These are phyloP conservation scores for Aspergillus phoenicis DNA, from an alignment of 2,329 filamentous ascomycete species.

Conservation along the genomic window DNA sequence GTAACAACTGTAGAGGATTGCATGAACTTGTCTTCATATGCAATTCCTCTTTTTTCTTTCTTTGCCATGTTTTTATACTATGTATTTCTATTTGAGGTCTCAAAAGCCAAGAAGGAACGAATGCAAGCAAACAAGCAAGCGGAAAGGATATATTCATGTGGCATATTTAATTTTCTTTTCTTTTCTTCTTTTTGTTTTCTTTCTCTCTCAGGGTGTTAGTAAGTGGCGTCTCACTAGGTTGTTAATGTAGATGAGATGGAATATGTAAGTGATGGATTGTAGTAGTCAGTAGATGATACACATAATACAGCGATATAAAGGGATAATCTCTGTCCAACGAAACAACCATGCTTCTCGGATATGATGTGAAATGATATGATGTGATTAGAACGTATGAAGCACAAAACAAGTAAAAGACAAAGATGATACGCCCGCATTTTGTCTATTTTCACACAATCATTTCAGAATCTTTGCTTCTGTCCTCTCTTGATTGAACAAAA, in stretches of 20 bases:
- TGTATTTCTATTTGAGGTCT: neutral
- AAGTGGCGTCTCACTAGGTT: too few relatives aligned
- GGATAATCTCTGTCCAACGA: neutral
- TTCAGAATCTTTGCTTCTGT: neutral
- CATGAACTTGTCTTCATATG: too few relatives aligned
- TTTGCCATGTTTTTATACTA: slow-evolving; percentile 1
- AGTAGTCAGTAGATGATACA: slow-evolving; percentile 9
- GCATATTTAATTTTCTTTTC: neutral
- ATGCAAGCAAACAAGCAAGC: neutral
- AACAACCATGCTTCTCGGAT: neutral
- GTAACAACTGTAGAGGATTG: too few relatives aligned
- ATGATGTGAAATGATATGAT: neutral
- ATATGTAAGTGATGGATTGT: too few relatives aligned
- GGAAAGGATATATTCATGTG: slow-evolving; percentile 9
- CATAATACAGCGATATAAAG: slow-evolving; percentile 9
- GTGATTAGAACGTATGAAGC: neutral
- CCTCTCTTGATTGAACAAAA: neutral
- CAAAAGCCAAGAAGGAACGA: neutral
- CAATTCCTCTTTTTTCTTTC: neutral
- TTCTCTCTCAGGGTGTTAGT: neutral
- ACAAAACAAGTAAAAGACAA: neutral
- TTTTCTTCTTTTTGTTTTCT: neutral
- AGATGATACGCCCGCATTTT: neutral
- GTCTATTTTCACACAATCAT: neutral
- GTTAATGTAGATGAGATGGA: too few relatives aligned